phyloP scores from a whole-genome alignment of 768 basidiomycete species.

The Termitomyces titanicus region DNA sequence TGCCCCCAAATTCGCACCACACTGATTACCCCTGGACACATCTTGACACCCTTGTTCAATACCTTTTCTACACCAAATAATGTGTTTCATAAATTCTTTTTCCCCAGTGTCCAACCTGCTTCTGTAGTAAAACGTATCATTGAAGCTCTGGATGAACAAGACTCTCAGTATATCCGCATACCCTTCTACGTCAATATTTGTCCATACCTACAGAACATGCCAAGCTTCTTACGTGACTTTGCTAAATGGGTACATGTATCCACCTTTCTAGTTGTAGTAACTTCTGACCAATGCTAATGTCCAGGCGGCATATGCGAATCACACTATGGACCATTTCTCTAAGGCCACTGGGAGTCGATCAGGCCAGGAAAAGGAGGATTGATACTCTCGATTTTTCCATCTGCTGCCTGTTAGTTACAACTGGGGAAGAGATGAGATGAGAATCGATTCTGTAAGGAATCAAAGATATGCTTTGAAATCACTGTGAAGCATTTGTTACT shows the following conservation, averaged over 20 bases:
- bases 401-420: background rate
- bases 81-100: constrained; percentile 63
- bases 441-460: no score
- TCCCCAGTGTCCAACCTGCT: constrained; percentile 71
- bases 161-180: constrained; percentile 64
- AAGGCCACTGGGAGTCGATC: constrained; percentile 59
- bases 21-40: constrained; percentile 76
- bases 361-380: constrained; percentile 41
- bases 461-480: no score
- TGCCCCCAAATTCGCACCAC: constrained; percentile 84
- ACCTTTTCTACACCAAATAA: constrained; percentile 46
- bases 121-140: constrained; percentile 81
- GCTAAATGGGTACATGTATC: constrained; percentile 60
- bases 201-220: constrained; percentile 53
- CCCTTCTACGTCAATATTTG: constrained; percentile 70
- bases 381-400: background rate
- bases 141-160: constrained; percentile 73
- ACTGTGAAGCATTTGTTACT: background rate
- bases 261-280: background rate
- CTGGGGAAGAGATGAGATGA: background rate
- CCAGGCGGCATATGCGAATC: constrained; percentile 67
- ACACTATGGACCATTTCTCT: constrained; percentile 63
- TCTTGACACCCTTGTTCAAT: constrained; percentile 77
- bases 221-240: constrained; percentile 73
- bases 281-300: background rate